Conservation (phyloP, 768 basidiomycete genomes). For the Dacryopinax spathularia region DNA sequence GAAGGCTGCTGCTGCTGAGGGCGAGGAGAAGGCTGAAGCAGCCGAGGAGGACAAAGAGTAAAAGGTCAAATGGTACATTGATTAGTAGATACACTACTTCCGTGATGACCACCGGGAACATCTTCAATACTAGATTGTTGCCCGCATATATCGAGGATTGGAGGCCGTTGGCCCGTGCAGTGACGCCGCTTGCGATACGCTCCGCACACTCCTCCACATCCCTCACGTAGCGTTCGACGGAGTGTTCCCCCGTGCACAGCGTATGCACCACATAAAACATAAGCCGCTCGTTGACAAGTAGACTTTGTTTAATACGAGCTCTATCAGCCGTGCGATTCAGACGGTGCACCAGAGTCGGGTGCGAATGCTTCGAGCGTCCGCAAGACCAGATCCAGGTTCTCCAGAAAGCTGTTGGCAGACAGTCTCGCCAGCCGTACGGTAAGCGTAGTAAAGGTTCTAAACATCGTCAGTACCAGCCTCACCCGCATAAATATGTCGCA, state of each 20-base stretch:
- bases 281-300: no score
- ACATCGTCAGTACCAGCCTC: background rate
- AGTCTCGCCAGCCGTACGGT: conserved; percentile 78
- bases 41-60: background rate
- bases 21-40: background rate
- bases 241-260: no score
- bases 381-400: conserved; percentile 74
- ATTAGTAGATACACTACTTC: conserved; percentile 6
- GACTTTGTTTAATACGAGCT: no score
- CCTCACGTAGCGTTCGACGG: no score
- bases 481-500: background rate
- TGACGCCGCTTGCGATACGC: no score
- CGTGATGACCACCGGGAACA: conserved; percentile 6
- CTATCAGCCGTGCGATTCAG: background rate
- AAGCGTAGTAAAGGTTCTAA: conserved; percentile 56
- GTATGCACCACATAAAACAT: no score
- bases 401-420: conserved; percentile 71
- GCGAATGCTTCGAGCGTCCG: conserved; percentile 72
- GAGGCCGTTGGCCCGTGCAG: no score
- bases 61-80: background rate
- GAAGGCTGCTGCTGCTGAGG: conserved; percentile 35
- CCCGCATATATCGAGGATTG: no score
- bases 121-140: background rate
- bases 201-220: no score
- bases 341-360: conserved; percentile 36